These are phyloP conservation scores for Ophiostoma pallidulum DNA, from an alignment of 2,329 filamentous ascomycete species.

Conservation along the genomic window DNA sequence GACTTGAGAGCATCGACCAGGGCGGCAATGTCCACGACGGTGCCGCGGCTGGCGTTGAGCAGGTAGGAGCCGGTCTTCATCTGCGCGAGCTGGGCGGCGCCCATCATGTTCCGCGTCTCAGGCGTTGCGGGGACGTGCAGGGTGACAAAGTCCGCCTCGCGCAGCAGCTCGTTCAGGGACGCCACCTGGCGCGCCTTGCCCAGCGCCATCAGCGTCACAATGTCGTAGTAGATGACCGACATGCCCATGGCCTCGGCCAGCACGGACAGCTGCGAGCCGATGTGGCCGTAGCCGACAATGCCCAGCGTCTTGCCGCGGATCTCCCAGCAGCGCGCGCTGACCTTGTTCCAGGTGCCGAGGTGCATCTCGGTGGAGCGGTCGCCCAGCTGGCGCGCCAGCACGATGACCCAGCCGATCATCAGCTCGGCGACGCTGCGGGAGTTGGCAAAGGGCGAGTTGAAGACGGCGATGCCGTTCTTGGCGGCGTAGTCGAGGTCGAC, in stretches of 20 bases:
- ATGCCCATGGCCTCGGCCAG: conserved; percentile 97
- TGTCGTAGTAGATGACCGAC: conserved; percentile 95
- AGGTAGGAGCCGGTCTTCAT: conserved; percentile 94
- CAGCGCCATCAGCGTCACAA: conserved; percentile 87
- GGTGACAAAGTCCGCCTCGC: conserved; percentile 81
- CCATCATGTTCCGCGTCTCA: conserved; percentile 90
- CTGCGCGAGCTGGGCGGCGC: conserved; percentile 63
- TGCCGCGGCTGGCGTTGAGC: conserved; percentile 92
- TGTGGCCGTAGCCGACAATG: conserved; percentile 95
- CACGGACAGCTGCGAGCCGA: conserved; percentile 91
- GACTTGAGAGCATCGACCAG: conserved; percentile 77
- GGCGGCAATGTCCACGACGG: conserved; percentile 86
- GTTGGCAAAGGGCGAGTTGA: conserved; percentile 98
- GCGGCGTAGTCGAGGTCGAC: conserved; percentile 81
- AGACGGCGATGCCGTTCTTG: conserved; percentile 82
- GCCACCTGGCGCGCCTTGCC: conserved; percentile 79
- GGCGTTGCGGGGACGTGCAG: conserved; percentile 88
- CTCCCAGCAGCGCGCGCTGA: conserved; percentile 94
- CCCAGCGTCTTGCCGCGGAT: conserved; percentile 94
- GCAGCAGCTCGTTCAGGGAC: conserved; percentile 65
- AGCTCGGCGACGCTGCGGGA: conserved; percentile 94
- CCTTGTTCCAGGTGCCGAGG: conserved; percentile 93
- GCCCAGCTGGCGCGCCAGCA: conserved; percentile 80
- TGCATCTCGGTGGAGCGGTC: conserved; percentile 95
- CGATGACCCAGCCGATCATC: conserved; percentile 89